phyloP scores from a whole-genome alignment of 805 yeast species.

The Candida nanaspora region DNA sequence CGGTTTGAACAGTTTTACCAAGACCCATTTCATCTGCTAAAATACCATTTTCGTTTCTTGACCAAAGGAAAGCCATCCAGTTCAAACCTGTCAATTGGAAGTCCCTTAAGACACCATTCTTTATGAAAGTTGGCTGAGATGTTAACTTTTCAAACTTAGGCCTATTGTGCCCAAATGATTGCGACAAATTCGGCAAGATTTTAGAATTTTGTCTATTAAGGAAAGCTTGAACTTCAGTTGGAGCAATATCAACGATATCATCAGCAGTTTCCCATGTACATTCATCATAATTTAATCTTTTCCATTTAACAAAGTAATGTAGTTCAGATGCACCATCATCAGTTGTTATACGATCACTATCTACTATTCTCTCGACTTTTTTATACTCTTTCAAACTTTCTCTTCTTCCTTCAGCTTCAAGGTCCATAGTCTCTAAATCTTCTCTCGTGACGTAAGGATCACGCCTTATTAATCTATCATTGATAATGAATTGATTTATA shows the following conservation, averaged over 20 bases:
- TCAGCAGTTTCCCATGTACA: conserved; percentile 96
- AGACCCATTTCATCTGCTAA: conserved; percentile 98
- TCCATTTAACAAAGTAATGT: conserved; percentile 90
- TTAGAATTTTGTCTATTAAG: conserved; percentile 78
- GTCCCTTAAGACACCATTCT: conserved; percentile 88
- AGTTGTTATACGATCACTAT: conserved; percentile 60
- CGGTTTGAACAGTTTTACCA: conserved; percentile 97
- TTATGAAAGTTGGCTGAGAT: conserved; percentile 82
- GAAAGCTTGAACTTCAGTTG: conserved; percentile 73
- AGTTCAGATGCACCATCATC: conserved; percentile 62
- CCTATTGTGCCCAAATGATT: conserved; percentile 64
- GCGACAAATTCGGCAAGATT: conserved; percentile 75
- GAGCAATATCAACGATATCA: conserved; percentile 76
- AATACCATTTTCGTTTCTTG: conserved; percentile 94
- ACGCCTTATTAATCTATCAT: conserved; percentile 67
- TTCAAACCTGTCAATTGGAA: conserved; percentile 96
- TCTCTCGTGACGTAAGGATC: conserved; percentile 84
- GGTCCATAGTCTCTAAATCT: conserved; percentile 88
- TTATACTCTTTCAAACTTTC: conserved; percentile 82
- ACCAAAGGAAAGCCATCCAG: conserved; percentile 99
- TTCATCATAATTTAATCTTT: conserved; percentile 85
- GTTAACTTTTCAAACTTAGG: conserved; percentile 86
- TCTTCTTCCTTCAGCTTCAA: conserved; percentile 76
- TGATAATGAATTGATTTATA: conserved; percentile 65
- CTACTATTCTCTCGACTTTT: conserved; percentile 84